Evolutionary conservation across 1,284 basidiomycete species (phyloP).

Genomic region (Earliella scabrosa): DNA sequence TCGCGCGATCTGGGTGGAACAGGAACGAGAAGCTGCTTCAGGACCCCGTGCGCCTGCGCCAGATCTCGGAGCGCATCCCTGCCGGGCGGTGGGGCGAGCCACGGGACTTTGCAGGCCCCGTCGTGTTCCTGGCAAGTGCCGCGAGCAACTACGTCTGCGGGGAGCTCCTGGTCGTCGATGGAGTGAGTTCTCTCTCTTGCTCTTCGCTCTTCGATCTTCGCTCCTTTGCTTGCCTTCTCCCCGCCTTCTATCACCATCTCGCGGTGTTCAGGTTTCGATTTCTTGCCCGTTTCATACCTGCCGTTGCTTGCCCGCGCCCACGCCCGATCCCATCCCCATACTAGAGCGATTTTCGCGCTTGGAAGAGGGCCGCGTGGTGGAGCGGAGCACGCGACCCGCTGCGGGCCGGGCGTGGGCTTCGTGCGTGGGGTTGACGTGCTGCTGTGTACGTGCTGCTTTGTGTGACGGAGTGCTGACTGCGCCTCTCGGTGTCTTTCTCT

Average conservation of each 20-base stretch:
- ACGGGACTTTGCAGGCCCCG: slow-evolving; percentile 87
- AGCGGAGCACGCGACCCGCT: not conserved
- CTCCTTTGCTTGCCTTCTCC: not conserved
- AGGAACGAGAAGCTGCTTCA: slow-evolving; percentile 82
- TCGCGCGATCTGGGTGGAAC: too few relatives aligned
- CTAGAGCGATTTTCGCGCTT: too few relatives aligned
- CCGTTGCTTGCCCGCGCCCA: too few relatives aligned
- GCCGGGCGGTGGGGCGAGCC: slow-evolving; percentile 90
- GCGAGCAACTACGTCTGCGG: slow-evolving; percentile 93
- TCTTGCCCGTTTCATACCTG: too few relatives aligned
- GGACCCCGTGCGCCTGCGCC: slow-evolving; percentile 76
- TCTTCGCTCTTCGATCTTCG: not conserved
- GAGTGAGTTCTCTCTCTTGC: slow-evolving; percentile 45
- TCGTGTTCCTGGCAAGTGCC: slow-evolving; percentile 87
- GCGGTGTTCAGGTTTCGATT: too few relatives aligned
- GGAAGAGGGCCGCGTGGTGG: not conserved
- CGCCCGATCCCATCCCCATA: too few relatives aligned
- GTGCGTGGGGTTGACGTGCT: too few relatives aligned
- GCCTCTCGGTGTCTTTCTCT: not conserved
- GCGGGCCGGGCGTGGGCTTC: not conserved
- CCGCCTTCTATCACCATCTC: not conserved
- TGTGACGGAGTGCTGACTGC: not conserved
- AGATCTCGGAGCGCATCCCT: slow-evolving; percentile 94
- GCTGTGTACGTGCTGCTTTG: not conserved
- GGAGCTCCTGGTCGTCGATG: slow-evolving; percentile 82